Percentiles rank a stretch among this genome's conserved stretches.
Conservation (phyloP, 176 grass and related monocot genomes). For the Themeda triandra region DNA sequence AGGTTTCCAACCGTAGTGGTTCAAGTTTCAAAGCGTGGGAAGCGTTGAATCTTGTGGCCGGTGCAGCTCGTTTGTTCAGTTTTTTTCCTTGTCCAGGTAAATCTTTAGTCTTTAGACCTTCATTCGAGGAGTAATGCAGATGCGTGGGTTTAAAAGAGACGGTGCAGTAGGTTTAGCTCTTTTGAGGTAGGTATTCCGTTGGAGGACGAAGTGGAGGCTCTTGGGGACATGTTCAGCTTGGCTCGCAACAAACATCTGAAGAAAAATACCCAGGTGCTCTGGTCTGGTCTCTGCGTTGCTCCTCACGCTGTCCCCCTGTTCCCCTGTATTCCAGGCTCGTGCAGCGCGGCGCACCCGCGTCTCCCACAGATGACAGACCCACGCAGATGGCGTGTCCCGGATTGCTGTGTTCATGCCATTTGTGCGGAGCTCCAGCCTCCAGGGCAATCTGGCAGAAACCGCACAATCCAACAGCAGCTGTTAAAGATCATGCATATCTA, state of each 20-base stretch:
- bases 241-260: neutral
- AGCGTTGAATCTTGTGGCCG: neutral
- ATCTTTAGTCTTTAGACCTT: neutral
- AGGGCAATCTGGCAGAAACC: neutral
- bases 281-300: neutral
- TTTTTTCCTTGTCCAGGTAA: no score
- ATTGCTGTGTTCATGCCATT: neutral
- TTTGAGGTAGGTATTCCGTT: neutral
- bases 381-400: neutral
- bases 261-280: neutral
- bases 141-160: neutral
- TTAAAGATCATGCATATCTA: neutral
- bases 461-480: neutral
- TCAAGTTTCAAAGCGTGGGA: neutral
- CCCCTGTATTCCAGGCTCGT: neutral
- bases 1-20: neutral
- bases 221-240: neutral
- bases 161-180: conserved; percentile 4
- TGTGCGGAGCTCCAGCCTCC: neutral
- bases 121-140: neutral
- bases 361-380: neutral
- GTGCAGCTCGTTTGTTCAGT: no score
- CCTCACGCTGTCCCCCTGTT: no score
- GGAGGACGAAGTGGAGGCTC: neutral
- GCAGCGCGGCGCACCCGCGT: no score